Evolutionary conservation across 768 basidiomycete genomes (phyloP).

Genomic region (Coprinopsis strossmayeri): DNA sequence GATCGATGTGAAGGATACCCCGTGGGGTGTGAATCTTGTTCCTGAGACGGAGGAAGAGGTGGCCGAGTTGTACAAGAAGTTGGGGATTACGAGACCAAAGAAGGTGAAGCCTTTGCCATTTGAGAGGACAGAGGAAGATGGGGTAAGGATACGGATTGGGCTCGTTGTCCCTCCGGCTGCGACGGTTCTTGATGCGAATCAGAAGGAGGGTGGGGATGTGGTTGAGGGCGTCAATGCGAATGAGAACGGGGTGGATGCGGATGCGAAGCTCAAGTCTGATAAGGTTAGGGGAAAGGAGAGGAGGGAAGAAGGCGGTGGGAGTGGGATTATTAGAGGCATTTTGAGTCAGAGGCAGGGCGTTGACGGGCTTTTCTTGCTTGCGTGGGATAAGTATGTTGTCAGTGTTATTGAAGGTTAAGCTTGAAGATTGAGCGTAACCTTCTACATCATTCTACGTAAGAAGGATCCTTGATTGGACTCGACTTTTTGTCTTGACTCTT

Average conservation of each 20-base stretch:
- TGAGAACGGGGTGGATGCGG: constrained; percentile 30
- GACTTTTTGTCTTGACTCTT: no score
- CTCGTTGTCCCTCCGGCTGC: constrained; percentile 26
- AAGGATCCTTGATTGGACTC: no score
- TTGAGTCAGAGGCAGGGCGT: no score
- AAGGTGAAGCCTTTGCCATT: constrained; percentile 46
- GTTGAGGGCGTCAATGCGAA: constrained; percentile 29
- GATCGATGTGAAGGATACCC: constrained; percentile 19
- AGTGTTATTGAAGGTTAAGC: neutral
- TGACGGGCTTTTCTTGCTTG: constrained; percentile 6
- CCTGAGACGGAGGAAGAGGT: constrained; percentile 16
- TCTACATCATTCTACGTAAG: no score
- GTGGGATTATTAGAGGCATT: constrained; percentile 37
- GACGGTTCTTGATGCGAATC: neutral
- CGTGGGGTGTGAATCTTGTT: constrained; percentile 8
- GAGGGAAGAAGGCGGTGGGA: constrained; percentile 43
- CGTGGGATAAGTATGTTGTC: neutral
- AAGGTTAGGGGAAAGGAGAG: constrained; percentile 41
- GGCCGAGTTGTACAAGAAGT: constrained; percentile 15
- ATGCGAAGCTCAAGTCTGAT: constrained; percentile 28
- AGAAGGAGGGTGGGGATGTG: constrained; percentile 13
- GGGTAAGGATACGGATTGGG: constrained; percentile 48
- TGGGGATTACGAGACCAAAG: constrained; percentile 35
- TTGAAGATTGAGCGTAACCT: constrained; percentile 47
- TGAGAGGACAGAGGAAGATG: constrained; percentile 41